Base-by-base conservation (phyloP, 208 protist species). In the Leishmania tropica region DNA sequence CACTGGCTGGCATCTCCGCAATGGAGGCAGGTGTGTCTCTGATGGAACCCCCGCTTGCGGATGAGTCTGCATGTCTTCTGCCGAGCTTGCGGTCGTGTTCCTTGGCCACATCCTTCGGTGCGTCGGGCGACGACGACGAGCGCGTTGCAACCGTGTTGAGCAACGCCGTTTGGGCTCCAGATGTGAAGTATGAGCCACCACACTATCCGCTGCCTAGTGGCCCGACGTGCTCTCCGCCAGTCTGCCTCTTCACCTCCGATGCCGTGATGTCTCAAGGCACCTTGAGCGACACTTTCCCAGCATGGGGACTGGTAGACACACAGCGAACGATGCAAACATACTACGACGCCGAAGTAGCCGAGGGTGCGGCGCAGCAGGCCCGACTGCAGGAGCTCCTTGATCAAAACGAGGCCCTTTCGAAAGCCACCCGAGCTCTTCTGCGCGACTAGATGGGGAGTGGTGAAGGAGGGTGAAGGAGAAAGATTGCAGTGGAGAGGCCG, bases 341-440 rank as follows among this genome's bases (percentile, higher is more conserved):
- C 62, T 42, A 85, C 3, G 79, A 85, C 5, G 65, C 80, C 3
- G 84, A 79, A 47, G 15, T 40, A 74, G 51, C 83, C 62, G 84
- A 85, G 81, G 47, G 53, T 24, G 35, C 67, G 53, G 79, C 75
- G 56, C 65, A n/a, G 51, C 65, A 76, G 74, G 60, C 65, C 73
- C n/a, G 77, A 64, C 85, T 89, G 42, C 65, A 87, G 54, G 80
- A 64, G 28, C 54, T 95, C 77, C 78, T 95, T 10, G 80, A 68
- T 2, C 83, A 83, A 24, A 92, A 81, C 60, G 85, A 81, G 8
- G 79, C 89, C 8, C 74, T 95, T 4, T 78, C 86, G 7, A 83
- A 80, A 2, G n/a, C 78, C 35, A 94, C 89, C 48, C 79, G 82
- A 11, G 83, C 83, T 11, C 80, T 94, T 31, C 75, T 94, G 15